phyloP scores from a whole-genome alignment of 176 grass and related monocot genomes.

The Leersia perrieri region DNA sequence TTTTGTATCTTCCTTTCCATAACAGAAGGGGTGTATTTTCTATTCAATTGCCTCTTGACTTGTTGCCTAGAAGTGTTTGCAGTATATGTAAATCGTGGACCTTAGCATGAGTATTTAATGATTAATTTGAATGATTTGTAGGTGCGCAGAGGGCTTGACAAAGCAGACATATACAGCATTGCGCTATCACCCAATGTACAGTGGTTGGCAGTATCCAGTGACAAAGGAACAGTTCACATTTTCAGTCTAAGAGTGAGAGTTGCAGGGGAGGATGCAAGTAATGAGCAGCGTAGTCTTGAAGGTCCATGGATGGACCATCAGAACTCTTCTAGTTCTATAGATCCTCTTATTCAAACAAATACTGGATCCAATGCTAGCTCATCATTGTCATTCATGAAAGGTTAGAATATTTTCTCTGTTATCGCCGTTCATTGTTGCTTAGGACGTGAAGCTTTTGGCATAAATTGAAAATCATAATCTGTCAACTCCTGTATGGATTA shows the following conservation, averaged over 20 bases:
- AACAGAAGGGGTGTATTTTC: background rate
- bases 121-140: conserved; percentile 37
- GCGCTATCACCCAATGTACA: conserved; percentile 77
- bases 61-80: background rate
- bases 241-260: conserved; percentile 86
- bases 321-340: conserved; percentile 61
- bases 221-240: conserved; percentile 91
- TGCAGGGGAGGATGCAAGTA: conserved; percentile 63
- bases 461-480: background rate
- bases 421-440: conserved; percentile 15
- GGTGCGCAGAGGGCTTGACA: conserved; percentile 89
- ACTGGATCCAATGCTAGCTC: conserved; percentile 77
- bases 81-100: background rate
- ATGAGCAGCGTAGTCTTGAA: conserved; percentile 46
- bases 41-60: background rate
- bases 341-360: conserved; percentile 72
- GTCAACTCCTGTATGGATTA: background rate
- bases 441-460: background rate
- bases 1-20: conserved; percentile 1
- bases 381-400: conserved; percentile 83
- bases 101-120: background rate
- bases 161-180: conserved; percentile 90
- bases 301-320: conserved; percentile 63
- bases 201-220: conserved; percentile 83
- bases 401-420: conserved; percentile 33